A percentile compares a stretch with the other conserved stretches of the same genome.
Conservation (phyloP, 2,329 filamentous ascomycete genomes). For the Monilinia vaccinii-corymbosi region DNA sequence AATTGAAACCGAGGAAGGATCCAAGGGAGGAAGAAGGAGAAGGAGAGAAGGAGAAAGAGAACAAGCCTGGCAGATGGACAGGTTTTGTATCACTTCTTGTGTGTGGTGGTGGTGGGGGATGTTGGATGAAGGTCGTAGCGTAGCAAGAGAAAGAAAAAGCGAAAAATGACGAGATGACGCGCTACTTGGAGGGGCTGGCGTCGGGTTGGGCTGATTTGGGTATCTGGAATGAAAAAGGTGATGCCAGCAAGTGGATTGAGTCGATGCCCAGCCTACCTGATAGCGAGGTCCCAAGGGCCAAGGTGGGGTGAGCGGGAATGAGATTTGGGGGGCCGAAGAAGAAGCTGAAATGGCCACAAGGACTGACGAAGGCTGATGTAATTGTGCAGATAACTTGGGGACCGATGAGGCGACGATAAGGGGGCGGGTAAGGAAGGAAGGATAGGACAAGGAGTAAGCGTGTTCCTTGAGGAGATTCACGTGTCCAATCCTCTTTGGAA, state of each 20-base stretch:
- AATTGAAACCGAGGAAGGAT: neutral
- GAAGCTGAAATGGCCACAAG: neutral
- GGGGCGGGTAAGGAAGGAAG: no score
- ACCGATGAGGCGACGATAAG: no score
- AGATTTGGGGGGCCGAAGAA: neutral
- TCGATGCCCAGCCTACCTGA: neutral
- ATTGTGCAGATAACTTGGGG: constrained; percentile 11
- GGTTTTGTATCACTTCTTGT: neutral
- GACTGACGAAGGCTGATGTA: constrained; percentile 8
- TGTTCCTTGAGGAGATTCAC: no score
- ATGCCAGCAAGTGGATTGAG: no score
- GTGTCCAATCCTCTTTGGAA: no score
- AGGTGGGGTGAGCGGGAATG: constrained; percentile 1
- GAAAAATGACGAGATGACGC: constrained; percentile 3
- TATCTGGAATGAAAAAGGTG: constrained; percentile 4
- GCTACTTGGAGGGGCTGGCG: constrained; percentile 4
- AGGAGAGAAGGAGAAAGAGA: neutral
- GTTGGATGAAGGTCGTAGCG: neutral
- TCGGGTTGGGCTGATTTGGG: constrained; percentile 11
- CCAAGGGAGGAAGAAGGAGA: neutral
- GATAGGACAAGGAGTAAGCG: no score
- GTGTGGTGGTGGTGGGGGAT: neutral
- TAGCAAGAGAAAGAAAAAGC: neutral
- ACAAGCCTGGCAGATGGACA: constrained; percentile 3
- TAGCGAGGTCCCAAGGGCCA: no score